These are phyloP conservation scores for Eremochloa ophiuroides DNA, from an alignment of 176 grass and related monocot species.

Conservation along the genomic window DNA sequence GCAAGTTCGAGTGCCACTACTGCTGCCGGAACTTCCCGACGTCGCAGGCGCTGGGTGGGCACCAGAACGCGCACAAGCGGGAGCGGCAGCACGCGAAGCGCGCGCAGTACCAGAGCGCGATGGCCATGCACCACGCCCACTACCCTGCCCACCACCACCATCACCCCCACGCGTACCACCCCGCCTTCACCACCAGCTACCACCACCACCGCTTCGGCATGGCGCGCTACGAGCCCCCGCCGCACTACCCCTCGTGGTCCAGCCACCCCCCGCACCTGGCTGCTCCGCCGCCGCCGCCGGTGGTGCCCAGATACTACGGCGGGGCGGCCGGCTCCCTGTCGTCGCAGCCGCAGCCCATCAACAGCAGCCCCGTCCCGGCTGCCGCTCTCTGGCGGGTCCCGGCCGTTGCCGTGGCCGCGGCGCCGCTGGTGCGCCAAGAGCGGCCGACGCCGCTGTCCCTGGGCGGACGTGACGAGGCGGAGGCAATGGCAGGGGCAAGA, in stretches of 20 bases:
- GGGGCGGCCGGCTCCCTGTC: slow-evolving; percentile 44
- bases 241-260: slow-evolving; percentile 79
- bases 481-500: slow-evolving; percentile 32
- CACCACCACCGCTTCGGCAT: slow-evolving; percentile 38
- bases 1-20: slow-evolving; percentile 96
- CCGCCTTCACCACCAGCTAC: slow-evolving; percentile 50
- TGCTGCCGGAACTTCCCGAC: slow-evolving; percentile 98
- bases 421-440: slow-evolving; percentile 29
- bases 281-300: background rate
- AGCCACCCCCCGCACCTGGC: background rate
- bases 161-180: slow-evolving; percentile 51
- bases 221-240: slow-evolving; percentile 36
- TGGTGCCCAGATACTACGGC: slow-evolving; percentile 44
- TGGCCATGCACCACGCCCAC: slow-evolving; percentile 56
- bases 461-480: slow-evolving; percentile 35
- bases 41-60: slow-evolving; percentile 88
- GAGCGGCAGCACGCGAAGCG: slow-evolving; percentile 95
- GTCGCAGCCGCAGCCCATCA: slow-evolving; percentile 72
- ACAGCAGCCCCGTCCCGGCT: slow-evolving; percentile 54
- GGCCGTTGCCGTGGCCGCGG: background rate
- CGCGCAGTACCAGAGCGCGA: slow-evolving; percentile 78
- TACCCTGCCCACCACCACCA: slow-evolving; percentile 18
- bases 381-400: slow-evolving; percentile 51
- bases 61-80: slow-evolving; percentile 99
- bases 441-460: slow-evolving; percentile 22